Evolutionary conservation across 495 filamentous ascomycete genomes (phyloP).

Genomic region (Lophiotrema nucula): DNA sequence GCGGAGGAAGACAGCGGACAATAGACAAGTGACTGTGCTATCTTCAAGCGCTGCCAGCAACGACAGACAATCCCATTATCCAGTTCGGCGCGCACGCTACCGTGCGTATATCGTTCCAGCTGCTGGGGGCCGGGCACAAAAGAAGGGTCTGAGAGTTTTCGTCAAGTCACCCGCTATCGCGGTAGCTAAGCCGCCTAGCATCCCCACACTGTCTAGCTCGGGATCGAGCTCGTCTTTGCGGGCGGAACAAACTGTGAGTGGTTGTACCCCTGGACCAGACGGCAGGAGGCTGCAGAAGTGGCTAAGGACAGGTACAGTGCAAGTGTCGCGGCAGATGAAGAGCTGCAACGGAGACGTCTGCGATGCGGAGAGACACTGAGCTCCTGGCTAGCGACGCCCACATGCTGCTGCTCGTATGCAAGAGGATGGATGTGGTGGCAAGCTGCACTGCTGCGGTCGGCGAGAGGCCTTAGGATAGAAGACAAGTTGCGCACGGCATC

Average conservation of each 20-base stretch:
- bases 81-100: too few relatives aligned
- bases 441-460: not conserved
- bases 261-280: slow-evolving; percentile 19
- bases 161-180: not conserved
- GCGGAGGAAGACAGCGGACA: too few relatives aligned
- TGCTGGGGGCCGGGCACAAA: not conserved
- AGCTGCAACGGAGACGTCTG: too few relatives aligned
- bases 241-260: slow-evolving; percentile 10
- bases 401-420: not conserved
- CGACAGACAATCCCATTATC: too few relatives aligned
- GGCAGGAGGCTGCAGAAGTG: not conserved
- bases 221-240: not conserved
- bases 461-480: not conserved
- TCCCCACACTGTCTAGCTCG: not conserved
- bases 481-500: slow-evolving; percentile 7
- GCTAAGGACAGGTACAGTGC: not conserved
- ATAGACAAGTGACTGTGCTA: too few relatives aligned
- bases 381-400: not conserved
- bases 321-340: too few relatives aligned
- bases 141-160: not conserved
- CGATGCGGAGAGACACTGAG: not conserved
- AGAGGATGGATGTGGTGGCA: not conserved
- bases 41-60: too few relatives aligned
- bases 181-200: not conserved
- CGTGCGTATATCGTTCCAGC: too few relatives aligned